Evolutionary conservation across 2,329 filamentous ascomycete genomes (phyloP).

Genomic region (Arthroderma uncinatum): DNA sequence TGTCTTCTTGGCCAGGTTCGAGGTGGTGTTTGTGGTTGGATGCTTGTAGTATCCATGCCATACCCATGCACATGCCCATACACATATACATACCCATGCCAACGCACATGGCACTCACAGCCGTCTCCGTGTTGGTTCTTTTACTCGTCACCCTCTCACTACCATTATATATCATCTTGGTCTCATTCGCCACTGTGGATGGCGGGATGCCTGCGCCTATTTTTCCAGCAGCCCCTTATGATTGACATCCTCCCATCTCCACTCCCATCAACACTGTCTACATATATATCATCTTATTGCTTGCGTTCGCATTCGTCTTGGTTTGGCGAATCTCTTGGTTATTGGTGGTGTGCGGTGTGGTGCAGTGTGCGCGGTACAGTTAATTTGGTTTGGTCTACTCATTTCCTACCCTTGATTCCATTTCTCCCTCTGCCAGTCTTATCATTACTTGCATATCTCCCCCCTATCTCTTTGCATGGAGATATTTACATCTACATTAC

Average conservation of each 20-base stretch:
- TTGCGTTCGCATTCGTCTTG: background rate
- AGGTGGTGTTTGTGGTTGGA: background rate
- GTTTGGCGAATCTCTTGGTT: background rate
- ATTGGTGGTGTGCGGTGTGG: background rate
- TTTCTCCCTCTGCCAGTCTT: background rate
- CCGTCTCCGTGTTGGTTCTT: background rate
- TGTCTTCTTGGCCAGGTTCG: background rate
- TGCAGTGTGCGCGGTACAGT: background rate
- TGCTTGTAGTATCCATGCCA: background rate
- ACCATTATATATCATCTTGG: background rate
- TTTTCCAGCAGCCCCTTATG: background rate
- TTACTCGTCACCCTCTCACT: slow-evolving; percentile 1
- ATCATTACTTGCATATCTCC: background rate
- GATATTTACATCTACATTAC: background rate
- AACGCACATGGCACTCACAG: background rate
- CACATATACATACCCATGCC: slow-evolving; percentile 1
- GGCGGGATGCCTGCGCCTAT: background rate
- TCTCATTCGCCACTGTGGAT: background rate
- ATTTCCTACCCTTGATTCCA: background rate
- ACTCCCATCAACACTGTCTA: background rate
- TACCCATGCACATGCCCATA: background rate
- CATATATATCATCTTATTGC: background rate
- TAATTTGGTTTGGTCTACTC: background rate
- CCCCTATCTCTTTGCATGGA: background rate
- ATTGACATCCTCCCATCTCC: background rate